phyloP scores from a whole-genome alignment of 805 yeast species.

The Starmerella sirachaensis region DNA sequence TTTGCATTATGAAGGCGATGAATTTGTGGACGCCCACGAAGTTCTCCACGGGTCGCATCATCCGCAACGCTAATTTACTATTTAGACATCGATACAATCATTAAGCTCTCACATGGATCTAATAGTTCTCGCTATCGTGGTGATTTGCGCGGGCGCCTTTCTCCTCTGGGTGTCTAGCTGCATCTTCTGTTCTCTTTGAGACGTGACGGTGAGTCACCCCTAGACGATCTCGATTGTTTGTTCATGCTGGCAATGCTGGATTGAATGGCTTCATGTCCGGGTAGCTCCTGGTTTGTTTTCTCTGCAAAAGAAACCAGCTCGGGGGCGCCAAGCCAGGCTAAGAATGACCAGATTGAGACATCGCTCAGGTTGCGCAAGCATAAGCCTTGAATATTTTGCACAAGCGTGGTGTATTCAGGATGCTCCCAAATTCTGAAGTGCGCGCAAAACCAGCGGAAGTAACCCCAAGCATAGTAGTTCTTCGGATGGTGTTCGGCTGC shows the following conservation, averaged over 20 bases:
- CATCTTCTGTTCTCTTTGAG: too few species aligned
- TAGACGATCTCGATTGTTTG: too few species aligned
- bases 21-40: slow-evolving; percentile 19
- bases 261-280: slow-evolving; percentile 20
- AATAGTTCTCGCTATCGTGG: not conserved
- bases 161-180: too few species aligned
- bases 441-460: slow-evolving; percentile 16
- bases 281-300: slow-evolving; percentile 5
- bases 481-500: slow-evolving; percentile 35
- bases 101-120: not conserved
- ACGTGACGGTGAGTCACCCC: too few species aligned
- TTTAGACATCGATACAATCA: not conserved
- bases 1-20: slow-evolving; percentile 14
- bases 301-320: slow-evolving; percentile 9
- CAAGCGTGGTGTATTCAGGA: slow-evolving; percentile 8
- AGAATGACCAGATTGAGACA: slow-evolving; percentile 28
- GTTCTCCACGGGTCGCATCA: not conserved
- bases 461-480: slow-evolving; percentile 41
- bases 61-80: not conserved
- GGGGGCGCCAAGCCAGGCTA: slow-evolving; percentile 12
- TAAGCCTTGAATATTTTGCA: slow-evolving; percentile 11
- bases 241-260: not conserved
- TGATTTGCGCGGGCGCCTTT: too few species aligned
- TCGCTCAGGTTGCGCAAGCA: slow-evolving; percentile 24
- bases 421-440: not conserved